Percentiles rank a stretch among this genome's conserved stretches.
Conservation (phyloP, 208 protist genomes). For the Trypanosoma rangeli region DNA sequence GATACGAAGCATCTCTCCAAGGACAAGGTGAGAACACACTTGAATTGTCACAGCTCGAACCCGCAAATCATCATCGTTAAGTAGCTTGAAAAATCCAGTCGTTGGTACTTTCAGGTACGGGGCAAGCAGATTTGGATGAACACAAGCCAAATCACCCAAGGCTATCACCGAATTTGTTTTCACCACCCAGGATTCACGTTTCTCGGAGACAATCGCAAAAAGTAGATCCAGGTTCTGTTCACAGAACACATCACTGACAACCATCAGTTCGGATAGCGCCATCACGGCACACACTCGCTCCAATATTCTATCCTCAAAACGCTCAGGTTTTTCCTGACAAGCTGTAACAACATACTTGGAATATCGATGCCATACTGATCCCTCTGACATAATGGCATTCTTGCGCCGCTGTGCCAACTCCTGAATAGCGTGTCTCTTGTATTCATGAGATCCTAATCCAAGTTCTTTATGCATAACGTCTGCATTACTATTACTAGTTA, state of each 20-base stretch:
- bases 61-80: slow-evolving; percentile 82
- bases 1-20: slow-evolving; percentile 90
- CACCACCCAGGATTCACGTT: slow-evolving; percentile 79
- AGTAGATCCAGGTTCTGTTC: slow-evolving; percentile 70
- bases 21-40: slow-evolving; percentile 89
- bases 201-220: slow-evolving; percentile 75
- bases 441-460: slow-evolving; percentile 79
- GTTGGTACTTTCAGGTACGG: slow-evolving; percentile 76
- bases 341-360: slow-evolving; percentile 49
- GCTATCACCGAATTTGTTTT: slow-evolving; percentile 90
- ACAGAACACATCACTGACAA: slow-evolving; percentile 79
- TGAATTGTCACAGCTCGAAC: slow-evolving; percentile 90
- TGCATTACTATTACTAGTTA: slow-evolving; percentile 17
- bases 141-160: slow-evolving; percentile 86
- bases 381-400: slow-evolving; percentile 63
- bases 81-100: slow-evolving; percentile 82
- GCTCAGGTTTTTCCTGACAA: slow-evolving; percentile 52
- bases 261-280: slow-evolving; percentile 84
- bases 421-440: slow-evolving; percentile 81
- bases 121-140: slow-evolving; percentile 83
- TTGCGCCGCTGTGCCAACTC: slow-evolving; percentile 68
- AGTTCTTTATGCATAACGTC: slow-evolving; percentile 90
- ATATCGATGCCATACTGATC: slow-evolving; percentile 72
- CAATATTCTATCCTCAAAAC: slow-evolving; percentile 35
- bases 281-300: slow-evolving; percentile 85